Base-by-base conservation (phyloP, 2,329 filamentous ascomycete species). In the Epichloe festucae region DNA sequence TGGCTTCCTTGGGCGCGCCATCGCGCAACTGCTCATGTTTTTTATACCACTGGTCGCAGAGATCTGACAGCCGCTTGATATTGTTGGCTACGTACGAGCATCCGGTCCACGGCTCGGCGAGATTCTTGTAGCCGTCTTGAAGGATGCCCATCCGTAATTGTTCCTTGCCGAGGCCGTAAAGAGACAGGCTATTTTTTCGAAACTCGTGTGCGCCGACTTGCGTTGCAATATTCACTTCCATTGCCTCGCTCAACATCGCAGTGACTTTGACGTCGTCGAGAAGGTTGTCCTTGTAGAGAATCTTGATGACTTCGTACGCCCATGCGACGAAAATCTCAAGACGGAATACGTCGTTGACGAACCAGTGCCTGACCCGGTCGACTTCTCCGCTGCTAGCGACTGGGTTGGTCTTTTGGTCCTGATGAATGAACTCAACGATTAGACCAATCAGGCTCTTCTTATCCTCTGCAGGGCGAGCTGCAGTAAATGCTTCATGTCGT, bases 71-170 rank as follows among this genome's bases (percentile, higher is more conserved):
- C 17, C 79, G 78, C 60, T 79, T 78, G 12, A 74, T 60, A 55
- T 82, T 83, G 63, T 82, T 82, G 48, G 80, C 76, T 51, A 82
- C 71, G 56, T 75, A 79, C 43, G 71, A 67, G 57, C 78, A 81
- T 15, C 87, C 89, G 0, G 90, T 96, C 93, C 93, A 98, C 44
- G 90, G 86, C 54, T 87, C 82, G 0, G 85, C 79, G 8, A 96
- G 73, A 11, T 76, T 79, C 19, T 82, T 76, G 61, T 89, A 90
- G 44, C 79, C 78, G 15, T 75, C 70, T 2, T 71, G 69, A 10
- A 87, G 67, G 23, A 88, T 77, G 6, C 84, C 84, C 56, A 84
- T 72, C 47, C 81, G 73, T 35, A 93, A 66, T 49, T 78, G 70
- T 56, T 89, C 85, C 15, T 77, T 70, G 17, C 77, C 74, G 4